A percentile compares a stretch with the other conserved stretches of the same genome.
phyloP scores from a whole-genome alignment of 345 rosid genomes.

The Nasturtium officinale region DNA sequence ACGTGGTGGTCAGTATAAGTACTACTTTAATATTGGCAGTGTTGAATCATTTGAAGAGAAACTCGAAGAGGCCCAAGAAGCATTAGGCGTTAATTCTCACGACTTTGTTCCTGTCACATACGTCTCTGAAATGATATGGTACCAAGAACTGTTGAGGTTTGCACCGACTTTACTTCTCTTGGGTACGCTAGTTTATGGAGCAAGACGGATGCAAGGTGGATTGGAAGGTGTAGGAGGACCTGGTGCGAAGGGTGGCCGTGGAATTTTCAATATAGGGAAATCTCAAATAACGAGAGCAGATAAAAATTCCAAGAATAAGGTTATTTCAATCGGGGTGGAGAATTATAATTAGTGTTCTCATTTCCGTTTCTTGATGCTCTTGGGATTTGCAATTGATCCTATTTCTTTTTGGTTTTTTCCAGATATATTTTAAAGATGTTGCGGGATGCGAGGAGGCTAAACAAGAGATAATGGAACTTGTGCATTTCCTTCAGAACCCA shows the following conservation, averaged over 20 bases:
- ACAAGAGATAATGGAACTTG: slow-evolving; percentile 96
- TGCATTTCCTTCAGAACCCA: slow-evolving; percentile 91
- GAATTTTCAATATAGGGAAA: slow-evolving; percentile 93
- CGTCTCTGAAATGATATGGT: slow-evolving; percentile 70
- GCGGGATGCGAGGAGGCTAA: slow-evolving; percentile 99
- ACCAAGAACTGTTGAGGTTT: slow-evolving; percentile 75
- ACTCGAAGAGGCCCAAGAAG: slow-evolving; percentile 90
- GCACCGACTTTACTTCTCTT: slow-evolving; percentile 73
- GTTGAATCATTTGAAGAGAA: slow-evolving; percentile 93
- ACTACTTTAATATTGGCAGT: slow-evolving; percentile 82
- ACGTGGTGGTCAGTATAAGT: slow-evolving; percentile 66
- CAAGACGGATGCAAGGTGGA: slow-evolving; percentile 79
- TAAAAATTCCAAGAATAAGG: slow-evolving; percentile 95
- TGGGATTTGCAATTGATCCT: not conserved
- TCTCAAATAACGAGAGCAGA: slow-evolving; percentile 85
- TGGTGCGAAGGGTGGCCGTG: slow-evolving; percentile 82
- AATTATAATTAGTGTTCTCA: not conserved
- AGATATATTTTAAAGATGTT: slow-evolving; percentile 91
- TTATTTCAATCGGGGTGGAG: slow-evolving; percentile 28
- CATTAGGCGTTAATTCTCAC: slow-evolving; percentile 74
- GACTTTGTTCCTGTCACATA: slow-evolving; percentile 82
- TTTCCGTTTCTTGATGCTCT: slow-evolving; percentile 10
- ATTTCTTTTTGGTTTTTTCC: slow-evolving; percentile 13
- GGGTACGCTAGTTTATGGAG: slow-evolving; percentile 69
- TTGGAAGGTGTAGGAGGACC: slow-evolving; percentile 75